Evolutionary conservation across 805 yeast species (phyloP).

Genomic region (Saccharomyces cerevisiae): DNA sequence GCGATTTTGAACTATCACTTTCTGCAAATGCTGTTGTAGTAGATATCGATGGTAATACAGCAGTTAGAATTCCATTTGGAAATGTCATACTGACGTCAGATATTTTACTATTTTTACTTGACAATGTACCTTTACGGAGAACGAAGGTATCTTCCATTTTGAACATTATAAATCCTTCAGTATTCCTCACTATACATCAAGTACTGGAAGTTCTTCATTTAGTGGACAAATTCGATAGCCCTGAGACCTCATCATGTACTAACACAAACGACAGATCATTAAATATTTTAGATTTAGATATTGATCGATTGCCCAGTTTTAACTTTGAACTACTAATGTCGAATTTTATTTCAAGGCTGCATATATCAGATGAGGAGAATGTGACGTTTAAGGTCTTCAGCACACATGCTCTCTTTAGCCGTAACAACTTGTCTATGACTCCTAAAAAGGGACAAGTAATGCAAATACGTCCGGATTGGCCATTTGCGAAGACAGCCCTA

Average conservation of each 20-base stretch:
- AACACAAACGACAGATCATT: neutral
- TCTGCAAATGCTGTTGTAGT: constrained; percentile 21
- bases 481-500: constrained; percentile 2
- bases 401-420: constrained; percentile 13
- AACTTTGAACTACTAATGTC: constrained; percentile 19
- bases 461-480: neutral
- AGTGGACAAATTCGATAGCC: neutral
- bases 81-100: constrained; percentile 24
- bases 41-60: constrained; percentile 13
- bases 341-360: constrained; percentile 19
- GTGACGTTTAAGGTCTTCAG: constrained; percentile 19
- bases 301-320: constrained; percentile 14
- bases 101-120: constrained; percentile 14
- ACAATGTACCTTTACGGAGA: constrained; percentile 10
- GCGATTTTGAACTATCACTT: constrained; percentile 23
- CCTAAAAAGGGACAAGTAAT: neutral
- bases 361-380: constrained; percentile 14
- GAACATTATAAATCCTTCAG: constrained; percentile 25
- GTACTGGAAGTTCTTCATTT: constrained; percentile 8
- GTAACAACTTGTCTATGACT: constrained; percentile 4
- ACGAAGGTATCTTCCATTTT: constrained; percentile 17
- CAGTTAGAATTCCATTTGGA: constrained; percentile 25
- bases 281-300: neutral
- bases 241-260: neutral
- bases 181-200: constrained; percentile 19